Base-by-base conservation (phyloP, 306 rosid species). In the Fagus sylvatica region DNA sequence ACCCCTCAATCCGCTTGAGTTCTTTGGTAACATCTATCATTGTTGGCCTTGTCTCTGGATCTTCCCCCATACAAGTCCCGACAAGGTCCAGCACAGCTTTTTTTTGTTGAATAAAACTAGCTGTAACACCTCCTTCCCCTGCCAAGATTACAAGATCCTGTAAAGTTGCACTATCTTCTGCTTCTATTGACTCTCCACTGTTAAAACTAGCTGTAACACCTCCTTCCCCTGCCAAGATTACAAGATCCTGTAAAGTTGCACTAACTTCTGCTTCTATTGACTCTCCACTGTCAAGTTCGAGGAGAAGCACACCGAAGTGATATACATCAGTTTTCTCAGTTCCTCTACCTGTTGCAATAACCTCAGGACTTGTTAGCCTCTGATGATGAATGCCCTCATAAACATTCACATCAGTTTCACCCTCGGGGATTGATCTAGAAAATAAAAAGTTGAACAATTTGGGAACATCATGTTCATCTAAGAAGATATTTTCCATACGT, bases 301-400 rank as follows among this genome's bases (percentile, higher is more conserved):
- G 11, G 7, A 56, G 62, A 19, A 56, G 13, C 0, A 56, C 22
- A 56, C 78, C 70, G 30, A 79, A 79, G 36, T 5, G 37, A 66
- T 40, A 73, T 11, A 73, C 79, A 67, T 74, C 71, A 68, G 34
- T 55, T 33, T 55, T 66, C 37, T 67, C 65, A 3, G 74, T 4
- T 0, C 3, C 0, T 6, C 8, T 43, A 10, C 69, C 62, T 4
- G 59, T 59, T 11, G 83, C 36, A 9, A 8, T 12, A 8, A 43
- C 12, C 49, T 43, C 49, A 12, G 49, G 49, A 9, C 12, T 43
- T 43, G 12, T 7, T 10, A 43, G 10, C 49, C 7, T 43, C 10
- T 10, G 49, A 43, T 43, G 49, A 12, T 3, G 49, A 43, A 7
- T 43, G 28, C 28, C 28, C 49, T 43, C 12, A 43, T 1, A 43